These are phyloP conservation scores for Stipa capillata DNA, from an alignment of 176 grass and related monocot genomes.

Conservation along the genomic window DNA sequence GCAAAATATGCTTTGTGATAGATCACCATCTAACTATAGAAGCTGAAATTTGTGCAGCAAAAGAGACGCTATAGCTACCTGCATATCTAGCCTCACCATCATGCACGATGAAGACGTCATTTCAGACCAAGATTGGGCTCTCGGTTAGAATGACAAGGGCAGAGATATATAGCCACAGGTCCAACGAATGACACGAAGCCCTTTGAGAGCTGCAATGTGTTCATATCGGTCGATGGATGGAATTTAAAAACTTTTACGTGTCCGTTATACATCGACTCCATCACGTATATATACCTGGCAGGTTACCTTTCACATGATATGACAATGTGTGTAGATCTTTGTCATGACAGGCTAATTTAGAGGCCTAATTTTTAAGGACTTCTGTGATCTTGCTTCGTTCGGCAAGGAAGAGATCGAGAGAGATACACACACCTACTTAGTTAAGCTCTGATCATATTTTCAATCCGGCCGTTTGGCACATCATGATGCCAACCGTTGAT, in stretches of 20 bases:
- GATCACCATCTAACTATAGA: not conserved
- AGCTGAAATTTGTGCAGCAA: slow-evolving; percentile 10
- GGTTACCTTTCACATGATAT: not conserved
- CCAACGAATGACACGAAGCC: not conserved
- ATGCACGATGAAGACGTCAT: slow-evolving; percentile 6
- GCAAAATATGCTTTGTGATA: too few species aligned
- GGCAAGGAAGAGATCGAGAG: not conserved
- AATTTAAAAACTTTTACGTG: not conserved
- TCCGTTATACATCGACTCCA: not conserved
- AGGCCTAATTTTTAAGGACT: not conserved
- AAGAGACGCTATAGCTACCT: too few species aligned
- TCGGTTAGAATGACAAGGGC: not conserved
- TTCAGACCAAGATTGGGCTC: slow-evolving; percentile 10
- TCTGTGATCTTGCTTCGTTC: not conserved
- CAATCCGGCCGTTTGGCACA: not conserved
- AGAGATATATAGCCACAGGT: not conserved
- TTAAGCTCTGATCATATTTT: not conserved
- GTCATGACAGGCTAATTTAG: too few species aligned
- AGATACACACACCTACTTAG: not conserved
- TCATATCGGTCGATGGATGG: not conserved
- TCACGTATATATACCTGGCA: not conserved
- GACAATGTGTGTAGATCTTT: too few species aligned
- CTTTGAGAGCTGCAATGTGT: not conserved
- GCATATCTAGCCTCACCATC: not conserved
- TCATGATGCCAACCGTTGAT: not conserved